Percentiles rank a stretch among this genome's conserved stretches.
Evolutionary conservation across 2,329 filamentous ascomycete species (phyloP).

Genomic region (Lachnellula occidentalis): DNA sequence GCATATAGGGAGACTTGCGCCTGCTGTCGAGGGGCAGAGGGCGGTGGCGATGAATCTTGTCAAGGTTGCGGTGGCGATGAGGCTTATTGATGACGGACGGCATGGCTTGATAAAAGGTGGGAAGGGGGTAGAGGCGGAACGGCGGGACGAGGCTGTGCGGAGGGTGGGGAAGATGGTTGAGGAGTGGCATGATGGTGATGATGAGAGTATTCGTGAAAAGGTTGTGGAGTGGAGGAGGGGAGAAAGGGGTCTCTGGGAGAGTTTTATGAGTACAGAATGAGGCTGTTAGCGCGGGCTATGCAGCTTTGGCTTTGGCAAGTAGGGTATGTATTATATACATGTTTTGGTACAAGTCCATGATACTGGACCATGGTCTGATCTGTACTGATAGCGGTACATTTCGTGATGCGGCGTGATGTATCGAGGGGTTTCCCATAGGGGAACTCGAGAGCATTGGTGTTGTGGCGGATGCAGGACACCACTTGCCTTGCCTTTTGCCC

Average conservation of each 20-base stretch:
- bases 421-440: too few relatives aligned
- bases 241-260: slow-evolving; percentile 1
- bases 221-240: slow-evolving; percentile 10
- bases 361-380: too few relatives aligned
- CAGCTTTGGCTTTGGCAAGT: too few relatives aligned
- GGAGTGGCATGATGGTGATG: slow-evolving; percentile 8
- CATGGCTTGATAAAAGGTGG: not conserved
- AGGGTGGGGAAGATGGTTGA: slow-evolving; percentile 1
- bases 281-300: too few relatives aligned
- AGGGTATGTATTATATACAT: too few relatives aligned
- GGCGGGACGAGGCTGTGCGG: not conserved
- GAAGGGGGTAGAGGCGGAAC: not conserved
- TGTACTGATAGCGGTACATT: too few relatives aligned
- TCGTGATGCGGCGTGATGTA: too few relatives aligned
- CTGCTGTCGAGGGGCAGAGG: not conserved
- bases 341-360: too few relatives aligned
- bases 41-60: slow-evolving; percentile 3
- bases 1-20: slow-evolving; percentile 4
- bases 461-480: too few relatives aligned
- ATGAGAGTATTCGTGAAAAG: slow-evolving; percentile 11
- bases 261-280: slow-evolving; percentile 1
- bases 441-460: too few relatives aligned
- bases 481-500: too few relatives aligned
- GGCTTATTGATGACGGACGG: slow-evolving; percentile 3
- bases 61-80: slow-evolving; percentile 7